Conservation (phyloP, 257 asterid genomes). For the Verbascum thapsus region DNA sequence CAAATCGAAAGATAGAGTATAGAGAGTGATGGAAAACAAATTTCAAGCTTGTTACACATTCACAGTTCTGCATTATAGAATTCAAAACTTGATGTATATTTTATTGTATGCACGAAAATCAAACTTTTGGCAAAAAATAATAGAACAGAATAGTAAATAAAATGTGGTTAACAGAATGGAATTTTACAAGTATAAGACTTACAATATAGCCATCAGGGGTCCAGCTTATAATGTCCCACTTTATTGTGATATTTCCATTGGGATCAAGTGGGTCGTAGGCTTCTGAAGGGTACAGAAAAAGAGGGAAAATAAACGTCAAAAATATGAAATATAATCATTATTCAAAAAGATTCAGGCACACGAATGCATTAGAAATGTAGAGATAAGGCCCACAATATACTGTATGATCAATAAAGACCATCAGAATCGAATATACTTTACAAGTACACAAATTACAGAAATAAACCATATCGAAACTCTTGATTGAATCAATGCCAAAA, state of each 20-base stretch:
- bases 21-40: not conserved
- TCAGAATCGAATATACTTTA: not conserved
- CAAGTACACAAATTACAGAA: too few relatives aligned
- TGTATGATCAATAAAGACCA: not conserved
- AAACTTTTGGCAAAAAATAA: too few relatives aligned
- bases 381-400: too few relatives aligned
- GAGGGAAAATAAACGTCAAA: not conserved
- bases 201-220: conserved; percentile 53
- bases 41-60: not conserved
- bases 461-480: too few relatives aligned
- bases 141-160: too few relatives aligned
- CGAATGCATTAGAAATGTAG: conserved; percentile 5
- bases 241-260: conserved; percentile 52
- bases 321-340: conserved; percentile 5
- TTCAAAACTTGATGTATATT: not conserved
- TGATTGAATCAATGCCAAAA: too few relatives aligned
- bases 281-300: conserved; percentile 36
- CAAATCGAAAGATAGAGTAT: too few relatives aligned
- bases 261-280: conserved; percentile 63
- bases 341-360: not conserved
- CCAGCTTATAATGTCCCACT: conserved; percentile 56
- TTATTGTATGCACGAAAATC: too few relatives aligned
- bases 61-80: not conserved
- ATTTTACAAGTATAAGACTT: not conserved
- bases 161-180: too few relatives aligned